A percentile compares a stretch with the other conserved stretches of the same genome.
Conservation (phyloP, 1,284 basidiomycete genomes). For the Papiliotrema laurentii region DNA sequence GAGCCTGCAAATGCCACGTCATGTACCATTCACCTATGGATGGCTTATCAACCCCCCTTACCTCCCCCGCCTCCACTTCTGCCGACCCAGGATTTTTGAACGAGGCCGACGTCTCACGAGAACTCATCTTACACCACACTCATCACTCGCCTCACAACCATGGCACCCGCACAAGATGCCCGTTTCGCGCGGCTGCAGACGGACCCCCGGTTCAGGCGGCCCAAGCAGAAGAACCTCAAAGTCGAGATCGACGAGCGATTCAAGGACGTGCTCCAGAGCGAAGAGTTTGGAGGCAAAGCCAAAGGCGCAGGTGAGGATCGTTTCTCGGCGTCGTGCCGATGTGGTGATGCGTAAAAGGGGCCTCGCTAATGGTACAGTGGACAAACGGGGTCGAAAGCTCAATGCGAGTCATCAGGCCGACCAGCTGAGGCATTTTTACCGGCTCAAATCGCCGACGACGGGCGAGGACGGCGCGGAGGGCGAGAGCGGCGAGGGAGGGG, state of each 20-base stretch:
- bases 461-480: slow-evolving; percentile 49
- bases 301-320: slow-evolving; percentile 36
- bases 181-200: slow-evolving; percentile 82
- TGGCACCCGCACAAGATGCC: slow-evolving; percentile 56
- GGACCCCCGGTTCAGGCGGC: slow-evolving; percentile 87
- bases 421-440: slow-evolving; percentile 77
- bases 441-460: slow-evolving; percentile 51
- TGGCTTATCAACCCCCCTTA: neutral
- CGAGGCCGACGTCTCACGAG: neutral
- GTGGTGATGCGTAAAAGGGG: too few species aligned
- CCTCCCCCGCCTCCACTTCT: neutral
- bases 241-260: slow-evolving; percentile 93
- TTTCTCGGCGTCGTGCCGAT: too few species aligned
- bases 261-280: slow-evolving; percentile 66
- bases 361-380: slow-evolving; percentile 60
- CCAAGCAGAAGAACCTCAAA: slow-evolving; percentile 73
- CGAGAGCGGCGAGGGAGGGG: neutral
- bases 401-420: slow-evolving; percentile 66
- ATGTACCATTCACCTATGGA: neutral
- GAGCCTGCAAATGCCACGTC: too few species aligned
- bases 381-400: slow-evolving; percentile 87
- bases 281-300: slow-evolving; percentile 45
- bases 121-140: neutral
- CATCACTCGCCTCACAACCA: neutral
- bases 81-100: neutral